Evolutionary conservation across 129 eudicot species (phyloP), one percentile per base, ranked within the genome.

Genomic region (Escallonia herrerae): DNA sequence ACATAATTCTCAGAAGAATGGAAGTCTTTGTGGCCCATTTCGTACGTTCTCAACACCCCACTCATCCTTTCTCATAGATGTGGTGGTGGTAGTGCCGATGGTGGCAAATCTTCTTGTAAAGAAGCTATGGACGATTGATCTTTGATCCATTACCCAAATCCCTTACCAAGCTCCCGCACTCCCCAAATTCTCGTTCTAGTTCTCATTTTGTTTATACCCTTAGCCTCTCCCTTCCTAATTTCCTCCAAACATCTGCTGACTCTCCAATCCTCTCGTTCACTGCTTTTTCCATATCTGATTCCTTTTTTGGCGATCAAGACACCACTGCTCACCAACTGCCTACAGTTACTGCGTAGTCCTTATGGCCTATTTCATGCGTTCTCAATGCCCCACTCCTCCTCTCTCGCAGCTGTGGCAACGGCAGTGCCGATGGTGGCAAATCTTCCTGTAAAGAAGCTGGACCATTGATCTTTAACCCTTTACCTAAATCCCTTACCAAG

Each of bases 1-100:
- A 65, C 65, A 73, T 43, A 77, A 39, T 46, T 67, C 61, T 58
- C 81, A 46, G 81, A 71, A 2, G 73, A 71, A 60, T 77, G 81
- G 77, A 71, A 71, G 41, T 65, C 80, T 15, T 39, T 70, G 49
- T 77, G 78, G 74, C 59, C 82, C 9, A 72, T 78, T 69, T 78
- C 79, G 0, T 63, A 50, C 3, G 72, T 73, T 3, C 66, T 63
- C 64, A 45, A 72, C 10, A 40, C 68, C 7, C 68, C 68, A 4
- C 68, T 63, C 56, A 43, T 63, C 68, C 42, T 43, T 14, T n/a
- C 2, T 33, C 3, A 8, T 44, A 4, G 38, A 22, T 22, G 0
- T 12, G 45, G 10, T 4, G 2, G 15, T 8, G 5, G 15, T 13
- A 3, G 15, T 49, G 42, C 71, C 82, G 4, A 72, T 74, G 1